Evolutionary conservation across 225 moss, liverwort and hornwort genomes (phyloP), one percentile per base, ranked within the genome.

Genomic region (Pleurozium schreberi): DNA sequence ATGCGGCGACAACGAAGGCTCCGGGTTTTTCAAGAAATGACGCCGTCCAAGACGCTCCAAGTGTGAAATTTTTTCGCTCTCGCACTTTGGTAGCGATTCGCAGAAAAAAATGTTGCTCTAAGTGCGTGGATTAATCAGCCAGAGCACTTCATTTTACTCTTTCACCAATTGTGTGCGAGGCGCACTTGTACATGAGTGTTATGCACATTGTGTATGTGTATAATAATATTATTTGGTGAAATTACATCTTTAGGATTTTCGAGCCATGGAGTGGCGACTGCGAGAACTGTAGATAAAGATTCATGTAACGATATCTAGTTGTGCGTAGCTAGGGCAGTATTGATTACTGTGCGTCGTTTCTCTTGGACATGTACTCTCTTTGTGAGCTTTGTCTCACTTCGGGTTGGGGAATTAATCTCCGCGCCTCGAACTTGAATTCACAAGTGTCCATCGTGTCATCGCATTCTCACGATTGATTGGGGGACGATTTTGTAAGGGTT

Each of bases 11-110:
- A 93, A 83, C 58, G 91, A 40, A 88, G 94, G 83, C 93, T 93
- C 60, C 87, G 89, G 43, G 94, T 93, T 14, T 94, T 94, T n/a
- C 90, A 87, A 73, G 94, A 93, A 62, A 94, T 94, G 92, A 94
- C 94, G 66, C 89, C 90, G 34, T 70, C 94, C 85, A 87, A 88
- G 80, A 89, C 89, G 73, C 89, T 91, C 55, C 90, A 90, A 87
- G 93, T 91, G 84, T 93, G 90, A 85, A 36, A 63, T 58, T 67
- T 55, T 59, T 53, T 75, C 52, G 70, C 65, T 71, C 87, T 61
- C 77, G 63, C 65, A 84, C 74, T 74, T 53, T 27, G 77, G n/a
- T 59, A 61, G 47, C n/a, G 42, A 75, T 87, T 57, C 42, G 66
- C 81, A 66, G 42, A 14, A 17, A 26, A 40, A 26, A 52, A 42